Evolutionary conservation across 2,329 filamentous ascomycete species (phyloP), one percentile per base, ranked within the genome.

Genomic region (Aspergillus pseudoviridinutans): DNA sequence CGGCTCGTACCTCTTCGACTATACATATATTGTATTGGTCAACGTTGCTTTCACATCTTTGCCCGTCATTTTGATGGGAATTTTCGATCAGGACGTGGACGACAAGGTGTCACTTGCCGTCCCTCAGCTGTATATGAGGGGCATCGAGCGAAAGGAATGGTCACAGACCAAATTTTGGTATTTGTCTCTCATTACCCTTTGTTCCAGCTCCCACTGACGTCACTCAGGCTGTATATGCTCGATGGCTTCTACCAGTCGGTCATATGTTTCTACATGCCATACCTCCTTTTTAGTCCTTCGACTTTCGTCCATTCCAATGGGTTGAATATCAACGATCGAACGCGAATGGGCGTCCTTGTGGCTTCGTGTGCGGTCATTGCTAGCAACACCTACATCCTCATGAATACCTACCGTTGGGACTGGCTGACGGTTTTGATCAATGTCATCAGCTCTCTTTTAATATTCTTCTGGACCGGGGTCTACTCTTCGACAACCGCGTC

Each of bases 391-490:
- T 99, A 97, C 78, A 91, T 99, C 65, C 80, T 99, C 63, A 87
- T 97, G 78, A 99, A 99, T 76, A 95, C 90, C 0, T 97, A 96
- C 75, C 86, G 93, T 59, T 99, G 94, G 94, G 94, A 99, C 74
- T 99, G 93, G 93, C 81, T 99, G 68, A 95, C 95, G 77, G 76
- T 92, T 24, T 79, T 96, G 58, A 88, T 97, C 61, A 88, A 95
- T 53, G 76, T 77, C 25, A 83, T 97, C 73, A 96, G 92, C 76
- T 89, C 89, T 61, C 73, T 97, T 29, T 84, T 97, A 67, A 85
- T 97, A 69, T 99, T 92, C 81, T 89, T 96, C 78, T 97, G 94
- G 92, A 97, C 94, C 5, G 94, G 92, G 29, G 83, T 96, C 41
- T 99, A 95, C 77, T 87, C 87, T 0, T 81, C 83, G 2, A 84